A percentile compares a stretch with the other conserved stretches of the same genome.
These are phyloP conservation scores for Chloris gayana DNA, from an alignment of 176 grass and related monocot genomes.

Conservation along the genomic window DNA sequence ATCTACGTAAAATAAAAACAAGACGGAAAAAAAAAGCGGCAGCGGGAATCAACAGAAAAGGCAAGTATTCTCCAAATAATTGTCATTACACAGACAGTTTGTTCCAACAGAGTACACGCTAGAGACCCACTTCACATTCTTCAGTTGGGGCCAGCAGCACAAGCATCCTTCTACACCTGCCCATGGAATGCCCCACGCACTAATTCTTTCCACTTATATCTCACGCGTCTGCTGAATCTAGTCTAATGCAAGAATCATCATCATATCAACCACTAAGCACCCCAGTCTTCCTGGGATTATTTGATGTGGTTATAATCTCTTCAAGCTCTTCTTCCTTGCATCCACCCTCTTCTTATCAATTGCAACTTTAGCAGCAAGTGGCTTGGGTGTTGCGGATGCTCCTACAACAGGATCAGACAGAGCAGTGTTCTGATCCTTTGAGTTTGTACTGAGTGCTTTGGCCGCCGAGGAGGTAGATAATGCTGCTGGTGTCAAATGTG, in stretches of 20 bases:
- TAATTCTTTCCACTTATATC: background rate
- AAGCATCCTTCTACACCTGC: background rate
- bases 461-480: conserved; percentile 42
- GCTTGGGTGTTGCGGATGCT: conserved; percentile 36
- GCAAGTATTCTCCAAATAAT: conserved; percentile 21
- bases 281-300: background rate
- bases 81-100: conserved; percentile 18
- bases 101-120: background rate
- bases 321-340: conserved; percentile 93
- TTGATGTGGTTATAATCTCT: conserved; percentile 58
- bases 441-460: conserved; percentile 51
- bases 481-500: conserved; percentile 19
- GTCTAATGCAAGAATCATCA: background rate
- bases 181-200: conserved; percentile 14
- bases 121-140: conserved; percentile 18
- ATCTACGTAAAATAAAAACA: background rate
- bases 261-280: background rate
- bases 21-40: background rate
- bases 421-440: conserved; percentile 64
- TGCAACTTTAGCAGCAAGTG: conserved; percentile 35
- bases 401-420: conserved; percentile 40
- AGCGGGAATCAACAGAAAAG: conserved; percentile 35
- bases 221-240: conserved; percentile 12
- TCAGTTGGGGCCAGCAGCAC: background rate
- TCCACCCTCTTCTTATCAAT: conserved; percentile 89